Base-by-base conservation (phyloP, 2,329 filamentous ascomycete genomes). In the Sclerotinia subarctica region DNA sequence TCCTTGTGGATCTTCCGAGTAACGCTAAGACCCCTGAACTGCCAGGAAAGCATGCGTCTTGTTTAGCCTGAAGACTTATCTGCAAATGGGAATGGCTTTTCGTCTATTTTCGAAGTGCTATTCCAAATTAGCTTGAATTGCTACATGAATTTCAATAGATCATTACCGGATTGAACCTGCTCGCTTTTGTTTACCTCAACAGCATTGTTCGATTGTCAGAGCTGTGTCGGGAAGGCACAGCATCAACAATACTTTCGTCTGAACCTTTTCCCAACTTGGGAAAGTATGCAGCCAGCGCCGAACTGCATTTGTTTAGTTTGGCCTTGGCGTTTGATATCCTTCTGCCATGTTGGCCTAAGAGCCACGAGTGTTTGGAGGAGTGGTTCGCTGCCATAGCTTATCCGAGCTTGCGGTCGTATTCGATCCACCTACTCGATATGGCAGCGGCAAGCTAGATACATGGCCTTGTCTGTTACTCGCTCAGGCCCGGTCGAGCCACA, bases 151-250 rank as follows among this genome's bases (percentile, higher is more conserved):
- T 46, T 26, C 38, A 59, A 59, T 59, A 59, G 42, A 46, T 44
- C 49, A 29, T 56, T 56, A 38, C 53, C 53, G 32, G 21, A 56
- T 56, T 17, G 29, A 13, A 26, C 15, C 59, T 51, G 13, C 46
- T 38, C 46, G 59, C 46, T 51, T 38, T 13, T 47, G 5, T 38
- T 35, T 49, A 51, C 29, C n/a, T 51, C 59, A 32, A 54, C 52
- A 35, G 10, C 52, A 51, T 51, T 11, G 32, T 62, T 51, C 4
- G 17, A 60, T 62, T 62, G 46, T 62, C 59, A 51, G 46, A 49
- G 58, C 59, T 38, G 46, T 15, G 13, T 49, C 58, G 44, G 58
- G 58, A 62, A 62, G 29, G n/a, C 46, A 62, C 46, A 62, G 59
- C 46, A 51, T 38, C 58, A 38, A 49, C 46, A 60, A 49, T 29